phyloP scores from a whole-genome alignment of 1,284 basidiomycete species.

The Athelia psychrophila region DNA sequence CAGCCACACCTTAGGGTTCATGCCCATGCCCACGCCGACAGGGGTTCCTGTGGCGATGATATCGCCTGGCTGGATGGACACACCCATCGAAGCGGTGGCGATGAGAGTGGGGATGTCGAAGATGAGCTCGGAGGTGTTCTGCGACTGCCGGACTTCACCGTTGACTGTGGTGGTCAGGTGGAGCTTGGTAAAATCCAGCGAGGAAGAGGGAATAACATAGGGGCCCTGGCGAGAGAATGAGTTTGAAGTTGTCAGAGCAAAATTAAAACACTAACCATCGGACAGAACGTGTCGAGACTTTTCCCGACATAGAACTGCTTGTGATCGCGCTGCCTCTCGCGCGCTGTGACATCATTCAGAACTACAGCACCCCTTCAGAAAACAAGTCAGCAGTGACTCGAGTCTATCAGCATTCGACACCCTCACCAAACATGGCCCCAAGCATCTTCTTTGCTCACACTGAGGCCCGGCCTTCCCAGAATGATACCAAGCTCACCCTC shows the following conservation, averaged over 20 bases:
- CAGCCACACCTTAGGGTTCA: constrained; percentile 18
- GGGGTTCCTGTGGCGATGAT: constrained; percentile 26
- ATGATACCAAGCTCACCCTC: constrained; percentile 31
- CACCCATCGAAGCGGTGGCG: constrained; percentile 25
- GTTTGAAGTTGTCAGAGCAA: constrained; percentile 14
- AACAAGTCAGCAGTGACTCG: background rate
- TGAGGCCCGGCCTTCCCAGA: constrained; percentile 25
- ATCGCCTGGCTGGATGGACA: constrained; percentile 28
- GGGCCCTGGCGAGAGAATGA: constrained; percentile 12
- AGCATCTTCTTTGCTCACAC: constrained; percentile 26
- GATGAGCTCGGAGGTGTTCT: constrained; percentile 25
- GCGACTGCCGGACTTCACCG: constrained; percentile 24
- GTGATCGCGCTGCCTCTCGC: constrained; percentile 28
- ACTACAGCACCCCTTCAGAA: background rate
- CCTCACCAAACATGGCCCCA: constrained; percentile 27
- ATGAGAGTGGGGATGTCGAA: constrained; percentile 31
- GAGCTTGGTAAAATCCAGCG: background rate
- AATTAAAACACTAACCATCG: constrained; percentile 19
- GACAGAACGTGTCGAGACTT: constrained; percentile 31
- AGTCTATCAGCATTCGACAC: background rate
- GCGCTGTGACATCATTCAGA: constrained; percentile 15
- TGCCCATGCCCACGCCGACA: constrained; percentile 24
- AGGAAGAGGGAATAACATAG: background rate
- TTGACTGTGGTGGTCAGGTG: constrained; percentile 16
- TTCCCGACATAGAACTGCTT: constrained; percentile 32